Base-by-base conservation (phyloP, 805 yeast species). In the Yarrowia sp. region DNA sequence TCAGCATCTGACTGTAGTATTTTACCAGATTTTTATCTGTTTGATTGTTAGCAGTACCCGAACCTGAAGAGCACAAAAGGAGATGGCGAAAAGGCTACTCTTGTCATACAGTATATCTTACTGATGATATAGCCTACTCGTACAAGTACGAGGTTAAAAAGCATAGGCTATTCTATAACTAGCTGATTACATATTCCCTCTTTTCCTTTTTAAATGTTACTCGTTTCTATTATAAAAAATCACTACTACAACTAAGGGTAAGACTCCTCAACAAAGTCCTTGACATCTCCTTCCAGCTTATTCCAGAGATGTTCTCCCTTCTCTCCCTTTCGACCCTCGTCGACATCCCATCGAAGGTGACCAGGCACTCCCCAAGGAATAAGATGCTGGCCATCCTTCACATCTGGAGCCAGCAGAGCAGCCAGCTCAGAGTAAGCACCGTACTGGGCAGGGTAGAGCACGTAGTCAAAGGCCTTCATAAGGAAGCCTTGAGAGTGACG, bases 371-470 rank as follows among this genome's bases (percentile, higher is more conserved):
- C 85, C 75, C 77, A 81, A 3, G 85, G 81, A 14, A 75, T 73
- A 19, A 78, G 68, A 68, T 75, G 80, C 30, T 70, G 73, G 1
- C 80, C 80, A 41, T 74, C 70, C 12, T 77, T 71, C 17, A 81
- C 66, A 7, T 74, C 71, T 4, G 83, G 83, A 28, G 71, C 68
- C 56, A 81, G 71, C 0, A 80, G 80, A 2, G 79, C 83, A 67
- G 71, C 80, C 19, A 80, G 70, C 66, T 78, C 82, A 10, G 83
- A 70, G 64, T 78, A 75, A 1, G 84, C 81, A 14, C 85, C 85
- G 44, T 74, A 74, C 40, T 68, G 67, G 6, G 75, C 62, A 8
- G 70, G 70, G 49, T 71, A 62, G 9, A 65, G 24, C 32, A 72
- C 10, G 21, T 10, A 5, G 35, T 49, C 21, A 28, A 62, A 11